These are phyloP conservation scores for Beauveria sp. DNA, from an alignment of 2,329 filamentous ascomycete genomes.

Conservation along the genomic window DNA sequence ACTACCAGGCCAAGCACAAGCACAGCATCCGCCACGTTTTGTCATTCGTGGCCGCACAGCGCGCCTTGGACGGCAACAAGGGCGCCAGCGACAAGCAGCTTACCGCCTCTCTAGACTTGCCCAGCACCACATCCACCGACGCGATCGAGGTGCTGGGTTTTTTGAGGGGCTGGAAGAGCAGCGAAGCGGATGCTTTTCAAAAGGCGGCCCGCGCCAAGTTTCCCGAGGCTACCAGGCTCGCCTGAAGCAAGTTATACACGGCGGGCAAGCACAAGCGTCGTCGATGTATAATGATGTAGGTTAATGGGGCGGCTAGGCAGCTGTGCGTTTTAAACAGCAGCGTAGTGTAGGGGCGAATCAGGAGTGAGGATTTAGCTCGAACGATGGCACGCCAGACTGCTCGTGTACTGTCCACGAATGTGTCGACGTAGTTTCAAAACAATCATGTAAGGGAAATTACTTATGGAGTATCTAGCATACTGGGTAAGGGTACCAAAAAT, in stretches of 20 bases:
- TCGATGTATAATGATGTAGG: conserved; percentile 4
- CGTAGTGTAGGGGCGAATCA: neutral
- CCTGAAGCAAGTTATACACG: conserved; percentile 7
- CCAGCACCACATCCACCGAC: conserved; percentile 45
- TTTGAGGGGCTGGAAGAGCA: conserved; percentile 42
- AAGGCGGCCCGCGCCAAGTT: conserved; percentile 42
- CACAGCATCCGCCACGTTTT: conserved; percentile 55
- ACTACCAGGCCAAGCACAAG: conserved; percentile 56
- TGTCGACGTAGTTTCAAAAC: neutral
- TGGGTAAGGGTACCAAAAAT: neutral
- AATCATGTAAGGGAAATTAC: neutral
- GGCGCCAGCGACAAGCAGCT: conserved; percentile 54
- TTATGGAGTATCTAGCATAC: neutral
- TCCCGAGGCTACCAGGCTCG: conserved; percentile 41
- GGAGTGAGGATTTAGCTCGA: neutral
- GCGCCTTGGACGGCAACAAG: conserved; percentile 50
- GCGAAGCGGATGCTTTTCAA: conserved; percentile 40
- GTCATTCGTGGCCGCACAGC: conserved; percentile 52
- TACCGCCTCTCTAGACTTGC: conserved; percentile 46
- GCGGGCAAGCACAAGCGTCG: neutral
- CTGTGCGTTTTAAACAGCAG: neutral
- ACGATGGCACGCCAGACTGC: neutral
- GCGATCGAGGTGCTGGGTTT: conserved; percentile 39
- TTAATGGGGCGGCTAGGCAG: neutral
- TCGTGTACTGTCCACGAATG: neutral